Percentiles rank a stretch among this genome's conserved stretches.
Evolutionary conservation across 2,329 filamentous ascomycete species (phyloP).

Genomic region (Aureobasidium sp.): DNA sequence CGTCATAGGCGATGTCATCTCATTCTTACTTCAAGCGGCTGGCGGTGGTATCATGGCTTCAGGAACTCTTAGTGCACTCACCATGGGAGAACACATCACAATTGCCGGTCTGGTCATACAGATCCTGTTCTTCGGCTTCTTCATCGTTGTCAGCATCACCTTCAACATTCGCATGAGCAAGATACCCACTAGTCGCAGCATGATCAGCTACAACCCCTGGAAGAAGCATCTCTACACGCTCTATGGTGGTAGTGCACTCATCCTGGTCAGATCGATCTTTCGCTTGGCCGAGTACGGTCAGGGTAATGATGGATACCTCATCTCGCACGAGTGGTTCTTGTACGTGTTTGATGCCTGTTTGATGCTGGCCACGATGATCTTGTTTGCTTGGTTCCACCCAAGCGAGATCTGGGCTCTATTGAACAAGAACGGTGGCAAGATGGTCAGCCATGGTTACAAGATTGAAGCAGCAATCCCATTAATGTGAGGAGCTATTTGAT

Average conservation of each 20-base stretch:
- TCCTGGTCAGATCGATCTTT: conserved; percentile 55
- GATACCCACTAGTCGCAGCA: conserved; percentile 25
- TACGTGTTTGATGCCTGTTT: conserved; percentile 32
- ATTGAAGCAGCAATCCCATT: conserved; percentile 6
- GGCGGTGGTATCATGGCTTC: conserved; percentile 49
- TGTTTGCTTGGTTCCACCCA: conserved; percentile 30
- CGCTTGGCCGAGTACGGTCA: conserved; percentile 54
- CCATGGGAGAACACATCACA: conserved; percentile 49
- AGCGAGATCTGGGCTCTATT: conserved; percentile 13
- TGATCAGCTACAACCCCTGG: conserved; percentile 34
- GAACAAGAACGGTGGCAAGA: conserved; percentile 15
- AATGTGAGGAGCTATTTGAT: background rate
- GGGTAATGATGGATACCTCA: conserved; percentile 50
- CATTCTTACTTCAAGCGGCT: conserved; percentile 51
- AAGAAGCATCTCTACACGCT: conserved; percentile 45
- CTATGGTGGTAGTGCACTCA: conserved; percentile 49
- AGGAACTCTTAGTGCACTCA: conserved; percentile 29
- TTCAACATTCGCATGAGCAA: conserved; percentile 32
- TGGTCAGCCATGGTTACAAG: background rate
- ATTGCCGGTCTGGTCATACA: conserved; percentile 56
- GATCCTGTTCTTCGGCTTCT: conserved; percentile 56
- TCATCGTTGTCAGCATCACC: conserved; percentile 40
- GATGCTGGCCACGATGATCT: conserved; percentile 29
- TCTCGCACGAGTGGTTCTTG: conserved; percentile 50
- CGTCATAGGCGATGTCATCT: conserved; percentile 53